Evolutionary conservation across 805 yeast genomes (phyloP).

Genomic region (Debaryomyces maramus): DNA sequence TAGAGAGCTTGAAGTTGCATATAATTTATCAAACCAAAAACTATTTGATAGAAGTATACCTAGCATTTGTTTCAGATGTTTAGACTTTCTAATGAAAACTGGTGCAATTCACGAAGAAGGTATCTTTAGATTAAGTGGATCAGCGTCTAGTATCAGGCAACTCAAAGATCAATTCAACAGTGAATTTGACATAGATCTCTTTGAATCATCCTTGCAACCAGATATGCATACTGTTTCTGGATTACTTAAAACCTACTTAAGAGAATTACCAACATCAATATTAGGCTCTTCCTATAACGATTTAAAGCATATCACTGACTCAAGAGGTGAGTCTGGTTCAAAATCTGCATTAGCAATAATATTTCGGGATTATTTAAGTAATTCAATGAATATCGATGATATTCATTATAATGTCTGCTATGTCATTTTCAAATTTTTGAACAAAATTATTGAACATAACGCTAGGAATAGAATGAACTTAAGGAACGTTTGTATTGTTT

Average conservation of each 20-base stretch:
- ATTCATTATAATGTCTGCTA: slow-evolving; percentile 60
- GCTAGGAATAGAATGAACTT: slow-evolving; percentile 80
- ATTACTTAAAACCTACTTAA: slow-evolving; percentile 72
- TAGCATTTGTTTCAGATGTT: slow-evolving; percentile 71
- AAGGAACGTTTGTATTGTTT: slow-evolving; percentile 75
- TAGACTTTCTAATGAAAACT: slow-evolving; percentile 61
- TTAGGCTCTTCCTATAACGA: slow-evolving; percentile 45
- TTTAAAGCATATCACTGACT: slow-evolving; percentile 13
- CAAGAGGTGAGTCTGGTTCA: slow-evolving; percentile 12
- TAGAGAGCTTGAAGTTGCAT: slow-evolving; percentile 53
- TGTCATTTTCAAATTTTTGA: slow-evolving; percentile 66
- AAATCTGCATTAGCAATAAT: slow-evolving; percentile 25
- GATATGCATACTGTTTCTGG: slow-evolving; percentile 91
- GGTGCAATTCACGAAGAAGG: slow-evolving; percentile 88
- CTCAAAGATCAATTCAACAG: slow-evolving; percentile 69
- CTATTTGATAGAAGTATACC: slow-evolving; percentile 57
- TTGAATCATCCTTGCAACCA: slow-evolving; percentile 42
- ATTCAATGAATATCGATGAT: slow-evolving; percentile 44
- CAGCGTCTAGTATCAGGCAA: slow-evolving; percentile 69
- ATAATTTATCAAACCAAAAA: slow-evolving; percentile 50
- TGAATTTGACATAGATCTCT: slow-evolving; percentile 67
- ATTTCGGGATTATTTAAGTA: slow-evolving; percentile 33
- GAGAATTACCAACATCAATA: slow-evolving; percentile 73
- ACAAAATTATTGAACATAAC: slow-evolving; percentile 59
- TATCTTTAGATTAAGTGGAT: slow-evolving; percentile 86